Evolutionary conservation across 2,329 filamentous ascomycete species (phyloP).

Genomic region (Fusarium caatingaense): DNA sequence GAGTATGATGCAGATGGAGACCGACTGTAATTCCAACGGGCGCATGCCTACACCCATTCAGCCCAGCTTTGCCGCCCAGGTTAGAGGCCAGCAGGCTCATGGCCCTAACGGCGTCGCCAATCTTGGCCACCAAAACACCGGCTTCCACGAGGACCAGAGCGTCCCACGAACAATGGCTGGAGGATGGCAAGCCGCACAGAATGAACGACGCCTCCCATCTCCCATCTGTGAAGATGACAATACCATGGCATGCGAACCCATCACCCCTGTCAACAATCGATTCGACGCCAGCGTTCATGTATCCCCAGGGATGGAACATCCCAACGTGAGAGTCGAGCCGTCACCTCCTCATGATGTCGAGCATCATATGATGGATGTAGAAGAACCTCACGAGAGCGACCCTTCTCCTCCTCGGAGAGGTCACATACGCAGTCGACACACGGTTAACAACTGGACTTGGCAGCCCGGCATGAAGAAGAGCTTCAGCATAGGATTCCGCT

Average conservation of each 20-base stretch:
- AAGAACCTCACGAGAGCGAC: conserved; percentile 51
- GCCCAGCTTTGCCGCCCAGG: conserved; percentile 66
- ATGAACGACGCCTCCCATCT: conserved; percentile 66
- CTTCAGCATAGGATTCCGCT: conserved; percentile 82
- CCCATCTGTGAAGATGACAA: conserved; percentile 70
- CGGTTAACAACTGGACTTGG: conserved; percentile 69
- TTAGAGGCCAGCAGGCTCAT: conserved; percentile 63
- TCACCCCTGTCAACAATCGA: conserved; percentile 49
- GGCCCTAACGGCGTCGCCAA: conserved; percentile 53
- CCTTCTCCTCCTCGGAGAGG: conserved; percentile 65
- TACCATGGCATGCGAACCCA: conserved; percentile 54
- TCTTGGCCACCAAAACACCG: conserved; percentile 55
- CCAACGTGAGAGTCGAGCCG: conserved; percentile 34
- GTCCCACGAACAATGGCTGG: conserved; percentile 62
- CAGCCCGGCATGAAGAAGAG: conserved; percentile 74
- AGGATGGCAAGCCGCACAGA: conserved; percentile 66
- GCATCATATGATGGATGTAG: conserved; percentile 54
- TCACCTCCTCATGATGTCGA: conserved; percentile 53
- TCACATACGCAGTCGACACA: conserved; percentile 69
- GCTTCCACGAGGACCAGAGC: conserved; percentile 55
- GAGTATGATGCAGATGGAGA: conserved; percentile 29
- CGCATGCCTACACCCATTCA: conserved; percentile 71
- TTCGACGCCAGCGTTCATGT: conserved; percentile 50
- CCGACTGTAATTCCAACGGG: conserved; percentile 49
- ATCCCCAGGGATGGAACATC: conserved; percentile 43